These are phyloP conservation scores for Kodamaea fungicola DNA, from an alignment of 1,139 yeast genomes.

Conservation along the genomic window DNA sequence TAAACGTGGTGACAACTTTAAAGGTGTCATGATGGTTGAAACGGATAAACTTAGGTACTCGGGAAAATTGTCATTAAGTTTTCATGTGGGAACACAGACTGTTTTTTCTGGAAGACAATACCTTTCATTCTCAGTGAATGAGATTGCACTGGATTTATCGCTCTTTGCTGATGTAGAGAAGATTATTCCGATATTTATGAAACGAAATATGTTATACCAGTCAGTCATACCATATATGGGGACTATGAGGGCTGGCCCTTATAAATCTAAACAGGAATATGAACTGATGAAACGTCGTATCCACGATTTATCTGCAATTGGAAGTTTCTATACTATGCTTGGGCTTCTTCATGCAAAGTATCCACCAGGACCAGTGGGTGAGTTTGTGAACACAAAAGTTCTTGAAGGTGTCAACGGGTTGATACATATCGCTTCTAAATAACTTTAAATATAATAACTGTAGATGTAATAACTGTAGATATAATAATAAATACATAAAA, in stretches of 20 bases:
- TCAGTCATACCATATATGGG: conserved; percentile 32
- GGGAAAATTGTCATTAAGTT: conserved; percentile 19
- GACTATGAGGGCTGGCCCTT: conserved; percentile 18
- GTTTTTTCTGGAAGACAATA: conserved; percentile 26
- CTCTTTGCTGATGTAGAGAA: conserved; percentile 18
- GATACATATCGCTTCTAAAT: conserved; percentile 11
- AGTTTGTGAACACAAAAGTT: conserved; percentile 27
- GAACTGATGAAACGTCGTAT: conserved; percentile 13
- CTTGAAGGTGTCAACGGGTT: conserved; percentile 24
- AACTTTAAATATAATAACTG: too few species aligned
- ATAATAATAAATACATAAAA: too few species aligned
- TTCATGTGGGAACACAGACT: conserved; percentile 19
- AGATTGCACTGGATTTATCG: conserved; percentile 19
- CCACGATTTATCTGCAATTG: conserved; percentile 26
- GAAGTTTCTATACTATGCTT: conserved; percentile 38
- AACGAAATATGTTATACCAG: conserved; percentile 23
- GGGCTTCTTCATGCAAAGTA: conserved; percentile 34
- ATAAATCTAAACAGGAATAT: conserved; percentile 11
- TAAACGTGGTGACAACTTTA: background rate
- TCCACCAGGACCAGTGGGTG: conserved; percentile 20
- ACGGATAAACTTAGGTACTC: conserved; percentile 18
- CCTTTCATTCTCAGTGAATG: conserved; percentile 26
- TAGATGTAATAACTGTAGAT: too few species aligned
- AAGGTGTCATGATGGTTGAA: conserved; percentile 1
- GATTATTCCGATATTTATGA: conserved; percentile 34